phyloP scores from a whole-genome alignment of 2,329 filamentous ascomycete genomes.

The Phaeosphaeriaceae sp. region DNA sequence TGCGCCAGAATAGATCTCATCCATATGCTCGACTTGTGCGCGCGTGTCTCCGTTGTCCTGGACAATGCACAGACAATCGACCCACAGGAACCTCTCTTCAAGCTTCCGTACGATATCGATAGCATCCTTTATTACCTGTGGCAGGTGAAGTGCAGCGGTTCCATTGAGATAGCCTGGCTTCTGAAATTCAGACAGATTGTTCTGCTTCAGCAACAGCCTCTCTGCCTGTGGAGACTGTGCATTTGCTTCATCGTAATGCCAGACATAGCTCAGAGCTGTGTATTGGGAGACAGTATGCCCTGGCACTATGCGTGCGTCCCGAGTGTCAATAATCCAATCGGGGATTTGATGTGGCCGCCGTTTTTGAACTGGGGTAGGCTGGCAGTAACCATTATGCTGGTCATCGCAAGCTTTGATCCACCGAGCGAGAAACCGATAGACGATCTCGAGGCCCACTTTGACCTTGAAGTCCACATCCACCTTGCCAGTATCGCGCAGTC shows the following conservation, averaged over 20 bases:
- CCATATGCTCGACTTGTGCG: constrained; percentile 13
- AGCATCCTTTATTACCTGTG: constrained; percentile 5
- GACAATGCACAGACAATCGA: constrained; percentile 13
- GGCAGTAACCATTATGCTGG: constrained; percentile 1
- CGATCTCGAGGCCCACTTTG: constrained; percentile 2
- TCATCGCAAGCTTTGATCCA: constrained; percentile 9
- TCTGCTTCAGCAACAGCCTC: constrained; percentile 5
- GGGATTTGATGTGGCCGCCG: constrained; percentile 2
- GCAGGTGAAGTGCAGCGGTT: neutral
- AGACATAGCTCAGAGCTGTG: constrained; percentile 16
- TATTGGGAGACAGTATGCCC: constrained; percentile 7
- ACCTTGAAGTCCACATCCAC: neutral
- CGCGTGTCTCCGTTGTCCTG: constrained; percentile 7
- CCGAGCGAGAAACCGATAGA: constrained; percentile 3
- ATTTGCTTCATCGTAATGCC: constrained; percentile 5
- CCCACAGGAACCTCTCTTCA: constrained; percentile 10
- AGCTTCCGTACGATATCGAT: constrained; percentile 8
- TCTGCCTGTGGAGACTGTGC: neutral
- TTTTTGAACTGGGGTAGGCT: neutral
- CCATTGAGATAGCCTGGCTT: constrained; percentile 1
- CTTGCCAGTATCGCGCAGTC: constrained; percentile 2
- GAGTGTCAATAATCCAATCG: constrained; percentile 7
- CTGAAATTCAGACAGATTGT: constrained; percentile 7
- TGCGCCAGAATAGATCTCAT: constrained; percentile 11
- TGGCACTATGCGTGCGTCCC: constrained; percentile 9